phyloP scores from a whole-genome alignment of 2,329 filamentous ascomycete species.

The Botrytis fabae region DNA sequence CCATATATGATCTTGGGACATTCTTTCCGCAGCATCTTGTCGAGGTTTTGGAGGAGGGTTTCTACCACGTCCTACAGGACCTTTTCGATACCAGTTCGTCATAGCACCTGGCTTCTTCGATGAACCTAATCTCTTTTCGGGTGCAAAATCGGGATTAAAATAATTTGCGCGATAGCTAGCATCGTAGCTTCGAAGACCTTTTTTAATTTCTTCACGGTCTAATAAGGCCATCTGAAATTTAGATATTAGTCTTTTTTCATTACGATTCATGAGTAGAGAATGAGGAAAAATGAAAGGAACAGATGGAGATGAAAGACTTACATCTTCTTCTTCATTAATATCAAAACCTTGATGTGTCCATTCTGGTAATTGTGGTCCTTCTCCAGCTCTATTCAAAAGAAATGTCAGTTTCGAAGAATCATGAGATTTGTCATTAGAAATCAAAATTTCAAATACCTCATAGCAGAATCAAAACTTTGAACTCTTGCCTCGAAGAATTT shows the following conservation, averaged over 20 bases:
- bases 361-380: background rate
- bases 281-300: background rate
- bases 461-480: background rate
- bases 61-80: background rate
- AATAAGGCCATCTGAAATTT: background rate
- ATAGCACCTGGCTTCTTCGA: background rate
- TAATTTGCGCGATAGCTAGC: background rate
- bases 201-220: background rate
- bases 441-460: background rate
- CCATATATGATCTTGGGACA: constrained; percentile 4
- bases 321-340: background rate
- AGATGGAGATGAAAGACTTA: background rate
- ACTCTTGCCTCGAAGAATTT: background rate
- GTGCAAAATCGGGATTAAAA: background rate
- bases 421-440: too few species aligned
- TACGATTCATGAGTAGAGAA: background rate
- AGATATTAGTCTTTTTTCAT: background rate
- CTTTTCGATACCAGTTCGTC: constrained; percentile 15
- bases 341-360: background rate
- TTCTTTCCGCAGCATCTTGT: background rate
- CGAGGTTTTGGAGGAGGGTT: background rate
- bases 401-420: background rate
- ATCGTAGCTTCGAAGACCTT: background rate
- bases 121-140: background rate
- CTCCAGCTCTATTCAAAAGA: background rate